Evolutionary conservation across 306 rosid genomes (phyloP), one percentile per base, ranked within the genome.

Genomic region (Ochetophila trinervis): DNA sequence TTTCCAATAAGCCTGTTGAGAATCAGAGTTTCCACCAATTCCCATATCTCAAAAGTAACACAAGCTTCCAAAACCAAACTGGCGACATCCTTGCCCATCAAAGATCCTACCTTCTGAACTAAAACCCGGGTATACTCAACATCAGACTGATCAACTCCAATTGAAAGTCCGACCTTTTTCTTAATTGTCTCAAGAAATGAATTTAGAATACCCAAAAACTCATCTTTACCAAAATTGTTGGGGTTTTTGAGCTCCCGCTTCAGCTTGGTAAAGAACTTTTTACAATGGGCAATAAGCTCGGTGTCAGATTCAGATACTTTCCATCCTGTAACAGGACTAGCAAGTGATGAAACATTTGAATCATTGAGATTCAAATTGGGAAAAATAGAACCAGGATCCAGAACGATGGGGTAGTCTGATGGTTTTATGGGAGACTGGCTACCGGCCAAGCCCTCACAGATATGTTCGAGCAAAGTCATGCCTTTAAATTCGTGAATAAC

Each of bases 401-500:
- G 86, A 75, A 89, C 85, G 78, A 89, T 61, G 0, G 90, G 88
- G 67, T 85, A 79, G 12, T 89, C 85, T 52, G 75, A 67, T 40
- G 73, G 73, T n/a, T 62, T 69, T 60, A 53, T 49, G 30, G 51
- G 81, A 20, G 80, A 32, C 34, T 85, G 72, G 22, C 74, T 51
- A 68, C 67, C 64, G 23, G 69, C 63, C 17, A 82, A 66, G 36
- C 92, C 86, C 70, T 80, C 57, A 68, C 80, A 79, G 45, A 89
- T 81, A 40, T 84, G 65, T 65, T 92, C 87, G 16, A 92, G 85
- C 67, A 87, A 73, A 61, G 86, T 80, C 98, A 92, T 92, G 45
- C 14, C 32, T 27, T 40, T 6, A 12, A 12, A 40, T 2, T 40
- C 12, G 45, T 3, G 45, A 40, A 40, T 40, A 40, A 40, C 3